A percentile compares a stretch with the other conserved stretches of the same genome.
Evolutionary conservation across 202 grass and related monocot species (phyloP).

Genomic region (Musa balbisiana): DNA sequence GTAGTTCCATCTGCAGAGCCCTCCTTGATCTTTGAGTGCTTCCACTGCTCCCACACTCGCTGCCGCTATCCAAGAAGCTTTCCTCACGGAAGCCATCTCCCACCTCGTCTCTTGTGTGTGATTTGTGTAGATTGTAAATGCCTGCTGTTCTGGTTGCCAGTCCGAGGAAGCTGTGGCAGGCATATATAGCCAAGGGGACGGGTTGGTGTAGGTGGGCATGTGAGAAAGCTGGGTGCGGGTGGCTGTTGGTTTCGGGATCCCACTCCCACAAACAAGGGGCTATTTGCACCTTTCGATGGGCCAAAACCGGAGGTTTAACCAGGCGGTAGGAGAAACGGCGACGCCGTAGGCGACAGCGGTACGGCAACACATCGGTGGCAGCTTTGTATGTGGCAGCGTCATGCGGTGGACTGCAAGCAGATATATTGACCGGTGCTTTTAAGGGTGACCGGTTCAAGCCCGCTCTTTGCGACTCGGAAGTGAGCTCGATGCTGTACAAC

Average conservation of each 20-base stretch:
- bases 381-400: too few relatives aligned
- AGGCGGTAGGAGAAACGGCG: too few relatives aligned
- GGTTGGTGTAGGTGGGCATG: neutral
- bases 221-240: neutral
- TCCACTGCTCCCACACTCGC: slow-evolving; percentile 4
- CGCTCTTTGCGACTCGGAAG: too few relatives aligned
- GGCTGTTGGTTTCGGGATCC: neutral
- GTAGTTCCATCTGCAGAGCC: slow-evolving; percentile 13
- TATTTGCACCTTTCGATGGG: neutral
- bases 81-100: neutral
- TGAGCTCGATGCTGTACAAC: too few relatives aligned
- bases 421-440: too few relatives aligned
- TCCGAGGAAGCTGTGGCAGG: neutral
- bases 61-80: neutral
- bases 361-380: too few relatives aligned
- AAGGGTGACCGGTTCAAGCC: too few relatives aligned
- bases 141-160: neutral
- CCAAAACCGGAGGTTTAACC: too few relatives aligned
- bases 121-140: neutral
- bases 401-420: too few relatives aligned
- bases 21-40: slow-evolving; percentile 13
- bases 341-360: too few relatives aligned
- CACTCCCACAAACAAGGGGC: neutral
- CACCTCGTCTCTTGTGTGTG: neutral
- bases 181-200: too few relatives aligned